Evolutionary conservation across 176 grass and related monocot genomes (phyloP).

Genomic region (Tillandsia leiboldiana): DNA sequence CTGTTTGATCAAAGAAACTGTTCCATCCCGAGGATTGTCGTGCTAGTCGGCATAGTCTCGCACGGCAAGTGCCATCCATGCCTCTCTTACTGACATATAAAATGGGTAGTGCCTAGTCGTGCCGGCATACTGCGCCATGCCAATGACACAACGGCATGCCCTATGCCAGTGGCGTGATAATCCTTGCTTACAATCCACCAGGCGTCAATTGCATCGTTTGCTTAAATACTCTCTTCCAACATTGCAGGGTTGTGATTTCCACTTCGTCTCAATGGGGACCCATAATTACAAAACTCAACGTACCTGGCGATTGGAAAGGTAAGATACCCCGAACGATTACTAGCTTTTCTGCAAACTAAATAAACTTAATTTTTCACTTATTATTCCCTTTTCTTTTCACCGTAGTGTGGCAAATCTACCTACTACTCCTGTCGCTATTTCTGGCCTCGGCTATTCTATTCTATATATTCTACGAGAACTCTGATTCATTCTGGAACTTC

Average conservation of each 20-base stretch:
- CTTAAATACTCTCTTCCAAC: not conserved
- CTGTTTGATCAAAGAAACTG: not conserved
- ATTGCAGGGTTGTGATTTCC: constrained; percentile 62
- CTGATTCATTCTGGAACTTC: constrained; percentile 72
- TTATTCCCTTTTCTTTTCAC: constrained; percentile 1
- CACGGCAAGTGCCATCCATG: no score
- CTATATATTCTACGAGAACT: constrained; percentile 50
- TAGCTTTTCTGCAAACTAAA: not conserved
- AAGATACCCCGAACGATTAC: constrained; percentile 1
- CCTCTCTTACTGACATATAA: no score
- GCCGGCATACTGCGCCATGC: no score
- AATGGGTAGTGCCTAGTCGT: no score
- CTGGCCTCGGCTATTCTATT: constrained; percentile 48
- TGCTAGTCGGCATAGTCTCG: no score
- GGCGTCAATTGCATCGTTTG: not conserved
- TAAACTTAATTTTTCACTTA: not conserved
- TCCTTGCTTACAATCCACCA: not conserved
- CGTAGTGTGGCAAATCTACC: constrained; percentile 81
- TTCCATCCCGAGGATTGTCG: not conserved
- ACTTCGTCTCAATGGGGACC: constrained; percentile 73
- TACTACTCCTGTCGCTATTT: constrained; percentile 61
- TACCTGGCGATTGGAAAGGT: constrained; percentile 97
- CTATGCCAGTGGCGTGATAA: no score
- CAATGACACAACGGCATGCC: no score
- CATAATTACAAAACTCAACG: constrained; percentile 58